These are phyloP conservation scores for Stramenopiles sp. DNA, from an alignment of 352 stramenopile species.

Conservation along the genomic window DNA sequence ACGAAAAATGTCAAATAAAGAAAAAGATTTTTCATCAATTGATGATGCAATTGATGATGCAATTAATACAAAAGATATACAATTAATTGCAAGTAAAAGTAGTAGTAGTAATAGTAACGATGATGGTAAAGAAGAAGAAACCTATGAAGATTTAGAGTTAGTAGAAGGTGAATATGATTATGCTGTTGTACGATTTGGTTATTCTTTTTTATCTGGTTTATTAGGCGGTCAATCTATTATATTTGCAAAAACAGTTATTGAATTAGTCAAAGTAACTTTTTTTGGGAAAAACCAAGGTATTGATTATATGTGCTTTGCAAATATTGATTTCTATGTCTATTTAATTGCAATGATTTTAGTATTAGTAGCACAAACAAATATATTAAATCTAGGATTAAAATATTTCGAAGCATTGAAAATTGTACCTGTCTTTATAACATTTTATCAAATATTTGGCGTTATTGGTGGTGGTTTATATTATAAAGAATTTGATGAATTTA, in stretches of 20 bases:
- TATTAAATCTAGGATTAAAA: constrained; percentile 58
- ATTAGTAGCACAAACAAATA: constrained; percentile 51
- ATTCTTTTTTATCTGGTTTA: constrained; percentile 54
- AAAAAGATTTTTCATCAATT: background rate
- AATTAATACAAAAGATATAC: background rate
- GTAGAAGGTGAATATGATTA: background rate
- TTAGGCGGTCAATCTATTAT: constrained; percentile 64
- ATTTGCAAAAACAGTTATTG: constrained; percentile 60
- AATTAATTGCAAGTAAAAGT: background rate
- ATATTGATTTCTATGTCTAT: constrained; percentile 35
- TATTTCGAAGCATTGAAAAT: constrained; percentile 64
- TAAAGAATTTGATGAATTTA: constrained; percentile 32
- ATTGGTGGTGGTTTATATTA: constrained; percentile 75
- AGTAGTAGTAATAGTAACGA: background rate
- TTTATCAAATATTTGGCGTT: constrained; percentile 65
- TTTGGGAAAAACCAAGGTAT: constrained; percentile 55
- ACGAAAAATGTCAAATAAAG: background rate
- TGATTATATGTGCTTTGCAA: constrained; percentile 22
- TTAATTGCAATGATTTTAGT: constrained; percentile 37
- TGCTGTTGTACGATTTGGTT: constrained; percentile 25
- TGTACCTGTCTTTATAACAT: constrained; percentile 66
- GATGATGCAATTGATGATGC: background rate
- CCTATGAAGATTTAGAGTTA: background rate
- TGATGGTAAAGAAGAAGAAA: background rate
- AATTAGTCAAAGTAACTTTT: constrained; percentile 48